Conservation (phyloP, 1,284 basidiomycete genomes). For the Tylopilus sp. region DNA sequence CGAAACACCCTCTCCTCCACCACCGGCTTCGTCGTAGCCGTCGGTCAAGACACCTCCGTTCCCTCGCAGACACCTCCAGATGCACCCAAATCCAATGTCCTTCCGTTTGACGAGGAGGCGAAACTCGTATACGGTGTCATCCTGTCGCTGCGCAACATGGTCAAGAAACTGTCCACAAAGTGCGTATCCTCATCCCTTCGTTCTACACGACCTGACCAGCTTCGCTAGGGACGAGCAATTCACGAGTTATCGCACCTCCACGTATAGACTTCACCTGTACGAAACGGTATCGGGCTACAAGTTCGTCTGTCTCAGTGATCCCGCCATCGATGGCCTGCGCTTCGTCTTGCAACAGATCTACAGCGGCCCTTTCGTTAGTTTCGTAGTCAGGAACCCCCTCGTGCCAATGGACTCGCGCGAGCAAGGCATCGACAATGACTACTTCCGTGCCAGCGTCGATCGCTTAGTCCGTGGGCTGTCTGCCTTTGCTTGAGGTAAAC, state of each 20-base stretch:
- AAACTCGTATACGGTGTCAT: conserved; percentile 98
- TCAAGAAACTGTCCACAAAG: conserved; percentile 89
- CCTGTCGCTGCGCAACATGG: conserved; percentile 89
- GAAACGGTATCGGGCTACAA: conserved; percentile 93
- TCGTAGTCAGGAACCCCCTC: conserved; percentile 89
- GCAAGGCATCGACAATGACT: conserved; percentile 87
- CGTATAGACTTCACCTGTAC: conserved; percentile 92
- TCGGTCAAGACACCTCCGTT: conserved; percentile 48
- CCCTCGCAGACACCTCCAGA: conserved; percentile 38
- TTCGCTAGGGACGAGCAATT: conserved; percentile 79
- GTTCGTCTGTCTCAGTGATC: conserved; percentile 92
- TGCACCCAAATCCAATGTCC: conserved; percentile 40
- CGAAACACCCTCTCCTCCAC: conserved; percentile 59
- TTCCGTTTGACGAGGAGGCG: conserved; percentile 95
- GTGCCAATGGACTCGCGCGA: conserved; percentile 76
- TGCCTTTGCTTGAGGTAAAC: conserved; percentile 45
- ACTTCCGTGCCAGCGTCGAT: conserved; percentile 82
- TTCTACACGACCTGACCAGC: conserved; percentile 1
- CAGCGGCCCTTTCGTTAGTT: conserved; percentile 91
- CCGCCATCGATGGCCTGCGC: conserved; percentile 76
- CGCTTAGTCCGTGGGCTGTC: conserved; percentile 67
- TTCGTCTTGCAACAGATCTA: conserved; percentile 87
- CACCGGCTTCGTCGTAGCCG: conserved; percentile 65
- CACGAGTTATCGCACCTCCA: conserved; percentile 85
- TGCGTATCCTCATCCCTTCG: background rate